Evolutionary conservation across 2,329 filamentous ascomycete genomes (phyloP), one percentile per base, ranked within the genome.

Genomic region (Fonsecaea erecta): DNA sequence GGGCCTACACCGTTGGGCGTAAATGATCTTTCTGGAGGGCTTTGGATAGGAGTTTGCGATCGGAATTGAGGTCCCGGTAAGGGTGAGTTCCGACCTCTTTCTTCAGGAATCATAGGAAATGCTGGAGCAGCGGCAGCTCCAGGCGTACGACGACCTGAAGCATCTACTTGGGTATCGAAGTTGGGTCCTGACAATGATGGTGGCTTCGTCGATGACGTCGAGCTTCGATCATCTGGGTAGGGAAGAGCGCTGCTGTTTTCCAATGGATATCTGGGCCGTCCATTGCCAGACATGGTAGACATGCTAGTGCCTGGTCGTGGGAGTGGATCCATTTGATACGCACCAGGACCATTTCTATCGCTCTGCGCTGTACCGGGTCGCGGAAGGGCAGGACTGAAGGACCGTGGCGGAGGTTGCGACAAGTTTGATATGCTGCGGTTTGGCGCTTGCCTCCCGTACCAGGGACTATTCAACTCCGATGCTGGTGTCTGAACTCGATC

Each of bases 291-390:
- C 66, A 68, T 65, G 57, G 62, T 61, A 34, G 71, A 69, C 66
- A 68, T 65, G 57, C 63, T 64, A 58, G 70, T 68, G 35, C 71
- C 68, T 68, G 72, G 51, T 67, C 73, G 62, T 66, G 57, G 46
- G 62, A 73, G 54, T 57, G 73, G 69, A 12, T 75, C 74, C 52
- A 70, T 69, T 37, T 72, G 70, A 34, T 73, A 73, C 14, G 72
- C 71, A n/a, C 69, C 72, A 35, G 74, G 68, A 1, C 70, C 68
- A 24, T 65, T 60, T 40, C 71, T 74, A 37, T 65, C 54, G 34
- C 71, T 68, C 59, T 74, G 73, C 18, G 71, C 70, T 24, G 71
- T 73, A 48, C 62, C 67, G 30, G 69, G 64, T 51, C 68, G 70
- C 54, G 67, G 66, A 40, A 67, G 68, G 43, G 69, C 67, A 51